A percentile compares a stretch with the other conserved stretches of the same genome.
Conservation (phyloP, 192 early-diverging fungal genomes). For the Coemansia javaensis region DNA sequence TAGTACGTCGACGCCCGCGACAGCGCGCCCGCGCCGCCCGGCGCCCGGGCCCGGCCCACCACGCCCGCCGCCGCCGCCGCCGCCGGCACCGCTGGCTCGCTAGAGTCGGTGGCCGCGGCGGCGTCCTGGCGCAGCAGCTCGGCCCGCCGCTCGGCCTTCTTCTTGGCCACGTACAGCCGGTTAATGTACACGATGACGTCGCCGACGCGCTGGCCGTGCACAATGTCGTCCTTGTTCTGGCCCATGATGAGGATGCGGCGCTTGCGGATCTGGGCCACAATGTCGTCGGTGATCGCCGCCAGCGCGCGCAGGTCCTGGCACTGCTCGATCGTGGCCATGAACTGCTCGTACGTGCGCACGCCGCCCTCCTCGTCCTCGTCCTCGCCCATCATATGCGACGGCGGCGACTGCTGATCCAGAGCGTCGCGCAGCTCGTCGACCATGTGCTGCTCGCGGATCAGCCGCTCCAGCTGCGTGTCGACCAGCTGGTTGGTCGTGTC, state of each 20-base stretch:
- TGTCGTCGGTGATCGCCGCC: constrained; percentile 60
- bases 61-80: neutral
- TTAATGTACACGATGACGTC: constrained; percentile 72
- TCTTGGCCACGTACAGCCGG: constrained; percentile 66
- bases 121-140: constrained; percentile 46
- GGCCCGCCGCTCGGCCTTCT: constrained; percentile 69
- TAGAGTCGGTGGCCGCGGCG: no score
- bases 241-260: constrained; percentile 56
- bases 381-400: neutral
- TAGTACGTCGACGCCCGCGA: constrained; percentile 45
- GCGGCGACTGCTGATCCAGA: constrained; percentile 56
- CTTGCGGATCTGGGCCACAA: constrained; percentile 70
- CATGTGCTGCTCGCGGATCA: constrained; percentile 60
- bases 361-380: neutral
- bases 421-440: constrained; percentile 65
- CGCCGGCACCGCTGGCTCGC: neutral
- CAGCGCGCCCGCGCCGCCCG: neutral
- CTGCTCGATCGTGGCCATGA: constrained; percentile 66
- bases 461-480: constrained; percentile 52
- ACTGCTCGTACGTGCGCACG: constrained; percentile 64
- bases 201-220: constrained; percentile 73
- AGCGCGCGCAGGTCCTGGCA: constrained; percentile 61
- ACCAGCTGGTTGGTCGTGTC: constrained; percentile 85
- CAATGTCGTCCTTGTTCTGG: constrained; percentile 64
- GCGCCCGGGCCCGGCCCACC: neutral